phyloP scores from a whole-genome alignment of 805 yeast species.

The Kazachstania martiniae region DNA sequence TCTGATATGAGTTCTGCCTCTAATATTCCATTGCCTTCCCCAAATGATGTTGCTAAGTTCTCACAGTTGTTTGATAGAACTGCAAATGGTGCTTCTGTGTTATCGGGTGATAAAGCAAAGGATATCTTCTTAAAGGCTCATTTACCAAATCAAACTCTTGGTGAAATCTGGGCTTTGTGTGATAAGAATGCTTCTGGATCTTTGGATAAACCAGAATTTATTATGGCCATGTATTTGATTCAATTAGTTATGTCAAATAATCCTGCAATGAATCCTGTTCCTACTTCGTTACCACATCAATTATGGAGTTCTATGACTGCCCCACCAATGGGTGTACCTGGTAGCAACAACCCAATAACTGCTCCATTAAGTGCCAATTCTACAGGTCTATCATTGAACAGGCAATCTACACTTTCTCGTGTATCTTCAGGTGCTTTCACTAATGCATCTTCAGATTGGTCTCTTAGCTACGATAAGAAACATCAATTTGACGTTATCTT shows the following conservation, averaged over 20 bases:
- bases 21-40: constrained; percentile 40
- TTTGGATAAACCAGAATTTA: constrained; percentile 63
- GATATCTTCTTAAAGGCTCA: constrained; percentile 83
- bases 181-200: constrained; percentile 69
- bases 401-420: constrained; percentile 28
- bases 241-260: constrained; percentile 54
- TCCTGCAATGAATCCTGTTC: constrained; percentile 49
- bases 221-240: constrained; percentile 90
- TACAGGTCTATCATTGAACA: constrained; percentile 23
- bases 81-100: constrained; percentile 34
- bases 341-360: constrained; percentile 8
- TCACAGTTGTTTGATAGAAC: constrained; percentile 66
- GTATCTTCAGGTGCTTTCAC: constrained; percentile 26
- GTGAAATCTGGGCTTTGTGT: constrained; percentile 81
- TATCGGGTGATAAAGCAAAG: constrained; percentile 73
- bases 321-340: neutral
- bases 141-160: constrained; percentile 64
- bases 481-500: constrained; percentile 74
- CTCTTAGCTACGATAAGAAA: constrained; percentile 53
- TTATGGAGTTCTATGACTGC: constrained; percentile 25
- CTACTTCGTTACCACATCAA: constrained; percentile 34
- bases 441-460: constrained; percentile 47
- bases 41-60: constrained; percentile 51
- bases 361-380: constrained; percentile 20
- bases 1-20: constrained; percentile 26